Base-by-base conservation (phyloP, 306 rosid genomes). In the Lithocarpus polystachyus region DNA sequence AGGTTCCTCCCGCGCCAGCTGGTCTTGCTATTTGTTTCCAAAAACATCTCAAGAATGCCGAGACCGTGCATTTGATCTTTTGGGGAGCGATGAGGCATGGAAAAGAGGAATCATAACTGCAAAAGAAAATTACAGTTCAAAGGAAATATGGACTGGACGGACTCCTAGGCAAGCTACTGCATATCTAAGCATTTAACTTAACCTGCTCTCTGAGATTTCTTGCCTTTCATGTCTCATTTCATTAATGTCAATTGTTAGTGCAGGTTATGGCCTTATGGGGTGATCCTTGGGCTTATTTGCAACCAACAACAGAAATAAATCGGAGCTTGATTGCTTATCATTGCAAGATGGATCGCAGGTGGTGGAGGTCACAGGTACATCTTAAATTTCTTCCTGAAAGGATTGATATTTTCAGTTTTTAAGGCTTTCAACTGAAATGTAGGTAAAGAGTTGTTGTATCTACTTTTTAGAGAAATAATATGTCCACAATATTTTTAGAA, bases 261-360 rank as follows among this genome's bases (percentile, higher is more conserved):
- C 87, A 95, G 99, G 85, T 73, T 59, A 48, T n/a, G n/a, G n/a
- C n/a, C n/a, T n/a, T n/a, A n/a, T 95, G 99, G 99, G 98, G 99
- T 4, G 62, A 75, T 37, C 99, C 98, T 31, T 95, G 99, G 99
- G 89, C 75, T 84, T 85, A 85, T 84, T 56, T 95, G 89, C 99
- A 91, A 76, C 99, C 99, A 19, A 95, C 97, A 6, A 95, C 99
- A 55, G 97, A 88, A 76, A 74, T 95, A 73, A 95, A 93, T 82
- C 98, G 99, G 37, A 93, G 87, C 77, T 77, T 95, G 65, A 40
- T 95, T 68, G 76, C 87, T 87, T 77, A 87, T 82, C 98, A 95
- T 79, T 93, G 92, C 71, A 93, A 91, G 86, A 95, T 93, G 99
- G 96, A 93, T 72, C 85, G 72, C 59, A 73, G 98, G 73, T 95